Base-by-base conservation (phyloP, 2,329 filamentous ascomycete species). In the Juglanconis sp. region DNA sequence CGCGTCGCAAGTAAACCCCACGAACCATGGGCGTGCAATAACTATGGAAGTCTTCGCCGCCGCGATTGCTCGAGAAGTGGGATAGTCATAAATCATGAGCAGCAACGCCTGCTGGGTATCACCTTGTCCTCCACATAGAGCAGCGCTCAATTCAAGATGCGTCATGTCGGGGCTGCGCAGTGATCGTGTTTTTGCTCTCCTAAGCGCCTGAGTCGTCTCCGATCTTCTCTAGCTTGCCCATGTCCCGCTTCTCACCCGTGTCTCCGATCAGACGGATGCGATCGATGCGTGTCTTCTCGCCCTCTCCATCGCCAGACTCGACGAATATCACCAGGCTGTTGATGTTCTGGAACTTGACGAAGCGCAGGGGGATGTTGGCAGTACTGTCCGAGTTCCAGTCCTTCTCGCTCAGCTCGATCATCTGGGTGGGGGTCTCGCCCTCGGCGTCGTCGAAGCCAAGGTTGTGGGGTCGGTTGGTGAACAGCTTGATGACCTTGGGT, bases 291-390 rank as follows among this genome's bases (percentile, higher is more conserved):
- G 95, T 88, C 79, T 91, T 93, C 72, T 98, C 93, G 48, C 88
- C 85, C 55, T 91, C 88, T 17, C 87, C 88, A 57, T 94, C 90
- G 2, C 92, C 93, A 71, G 96, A 88, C 57, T 90, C 90, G 38
- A 99, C 87, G 73, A 97, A 99, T 10, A 99, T 68, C 17, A 96
- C 89, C 68, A 99, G 72, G 63, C 88, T 95, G 62, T 87, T 89
- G 57, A 97, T 90, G 71, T 92, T 96, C 77, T 98, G 95, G 80
- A 98, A 99, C 78, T 97, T 97, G 76, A 99, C 95, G 70, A 94
- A 97, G 13, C 93, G 90, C 68, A 98, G 77, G 49, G 83, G 77
- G 57, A 94, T 77, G 68, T 81, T 90, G 13, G 86, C 89, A 8
- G 91, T 94, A 55, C 87, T 89, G 13, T 90, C 86, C 49, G 82